phyloP scores from a whole-genome alignment of 2,329 filamentous ascomycete genomes.

The Penicillium italicum region DNA sequence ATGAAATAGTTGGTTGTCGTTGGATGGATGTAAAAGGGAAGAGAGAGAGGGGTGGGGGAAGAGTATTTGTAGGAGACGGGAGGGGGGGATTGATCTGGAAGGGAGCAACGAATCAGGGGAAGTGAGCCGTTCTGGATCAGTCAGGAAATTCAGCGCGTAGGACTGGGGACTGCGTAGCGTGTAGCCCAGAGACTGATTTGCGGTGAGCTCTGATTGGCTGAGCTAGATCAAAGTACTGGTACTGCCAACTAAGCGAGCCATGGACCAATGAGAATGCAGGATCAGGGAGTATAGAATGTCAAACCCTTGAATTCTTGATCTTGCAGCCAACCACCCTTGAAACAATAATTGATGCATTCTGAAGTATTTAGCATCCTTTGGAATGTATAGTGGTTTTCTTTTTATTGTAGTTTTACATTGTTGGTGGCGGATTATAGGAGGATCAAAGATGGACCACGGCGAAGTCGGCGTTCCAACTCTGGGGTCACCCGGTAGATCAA shows the following conservation, averaged over 20 bases:
- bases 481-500: slow-evolving; percentile 30
- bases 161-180: slow-evolving; percentile 17
- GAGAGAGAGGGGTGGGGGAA: slow-evolving; percentile 39
- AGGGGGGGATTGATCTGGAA: slow-evolving; percentile 36
- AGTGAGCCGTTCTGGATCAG: slow-evolving; percentile 17
- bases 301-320: slow-evolving; percentile 33
- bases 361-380: slow-evolving; percentile 10
- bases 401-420: slow-evolving; percentile 14
- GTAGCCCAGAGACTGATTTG: slow-evolving; percentile 35
- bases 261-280: slow-evolving; percentile 37
- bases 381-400: slow-evolving; percentile 15
- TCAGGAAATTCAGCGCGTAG: slow-evolving; percentile 20
- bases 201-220: slow-evolving; percentile 21
- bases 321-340: slow-evolving; percentile 26
- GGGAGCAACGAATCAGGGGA: slow-evolving; percentile 19
- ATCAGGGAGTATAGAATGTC: slow-evolving; percentile 36
- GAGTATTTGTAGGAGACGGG: slow-evolving; percentile 41
- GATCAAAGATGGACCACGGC: slow-evolving; percentile 27
- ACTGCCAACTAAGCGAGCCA: slow-evolving; percentile 35
- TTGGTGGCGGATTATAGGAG: slow-evolving; percentile 16
- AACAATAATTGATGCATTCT: slow-evolving; percentile 15
- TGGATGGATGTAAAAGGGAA: slow-evolving; percentile 36
- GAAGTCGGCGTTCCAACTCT: slow-evolving; percentile 23
- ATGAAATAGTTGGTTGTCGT: slow-evolving; percentile 30
- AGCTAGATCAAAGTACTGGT: slow-evolving; percentile 11